phyloP scores from a whole-genome alignment of 345 rosid species.

The Eucalyptus shirleyi region DNA sequence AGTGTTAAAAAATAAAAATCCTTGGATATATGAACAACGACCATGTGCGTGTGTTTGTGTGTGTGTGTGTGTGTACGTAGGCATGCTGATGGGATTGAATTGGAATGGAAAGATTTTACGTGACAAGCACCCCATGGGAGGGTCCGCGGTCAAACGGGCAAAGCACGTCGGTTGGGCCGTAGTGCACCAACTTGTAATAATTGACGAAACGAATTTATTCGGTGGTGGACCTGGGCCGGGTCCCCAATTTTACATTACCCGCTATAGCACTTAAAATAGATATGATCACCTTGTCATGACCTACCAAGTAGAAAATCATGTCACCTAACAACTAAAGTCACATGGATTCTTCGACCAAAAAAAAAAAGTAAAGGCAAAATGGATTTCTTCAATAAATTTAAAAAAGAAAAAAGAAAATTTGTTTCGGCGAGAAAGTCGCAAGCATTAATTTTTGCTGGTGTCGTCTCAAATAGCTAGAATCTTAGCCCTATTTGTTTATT shows the following conservation, averaged over 20 bases:
- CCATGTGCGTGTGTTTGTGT: not conserved
- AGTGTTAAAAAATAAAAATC: not conserved
- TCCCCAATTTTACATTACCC: not conserved
- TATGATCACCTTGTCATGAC: not conserved
- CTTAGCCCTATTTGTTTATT: not conserved
- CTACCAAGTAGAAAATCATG: not conserved
- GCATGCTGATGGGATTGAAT: not conserved
- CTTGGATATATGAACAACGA: not conserved
- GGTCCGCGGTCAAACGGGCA: not conserved
- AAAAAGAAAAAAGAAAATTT: not conserved
- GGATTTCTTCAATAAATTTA: not conserved
- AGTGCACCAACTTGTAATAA: not conserved
- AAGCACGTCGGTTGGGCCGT: not conserved
- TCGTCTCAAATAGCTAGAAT: not conserved
- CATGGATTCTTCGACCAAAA: not conserved
- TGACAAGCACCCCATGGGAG: not conserved
- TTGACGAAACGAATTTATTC: not conserved
- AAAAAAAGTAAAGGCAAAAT: not conserved
- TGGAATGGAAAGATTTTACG: not conserved
- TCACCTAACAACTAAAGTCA: not conserved
- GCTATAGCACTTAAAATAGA: not conserved
- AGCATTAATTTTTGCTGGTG: not conserved
- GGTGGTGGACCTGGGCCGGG: not conserved
- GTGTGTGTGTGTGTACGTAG: not conserved
- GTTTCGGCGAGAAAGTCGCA: not conserved